Evolutionary conservation across 139 green algal species (phyloP).

Genomic region (Pseudopediastrum boryanum): DNA sequence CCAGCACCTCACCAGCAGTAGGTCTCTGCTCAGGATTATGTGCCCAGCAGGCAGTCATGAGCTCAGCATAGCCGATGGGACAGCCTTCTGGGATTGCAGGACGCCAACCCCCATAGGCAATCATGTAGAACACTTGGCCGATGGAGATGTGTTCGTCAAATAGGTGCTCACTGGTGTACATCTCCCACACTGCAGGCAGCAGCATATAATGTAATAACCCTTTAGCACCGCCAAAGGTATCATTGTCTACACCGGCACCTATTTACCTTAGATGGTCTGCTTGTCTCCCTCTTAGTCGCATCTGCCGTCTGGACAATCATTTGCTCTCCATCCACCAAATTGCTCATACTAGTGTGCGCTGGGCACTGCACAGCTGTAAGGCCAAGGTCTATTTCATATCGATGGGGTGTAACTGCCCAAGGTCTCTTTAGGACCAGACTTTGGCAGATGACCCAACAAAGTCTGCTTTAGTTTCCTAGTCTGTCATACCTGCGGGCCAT

Average conservation of each 20-base stretch:
- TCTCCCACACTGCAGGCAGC: slow-evolving; percentile 46
- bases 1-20: slow-evolving; percentile 19
- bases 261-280: not conserved
- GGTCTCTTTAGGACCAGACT: not conserved
- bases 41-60: slow-evolving; percentile 52
- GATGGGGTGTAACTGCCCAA: not conserved
- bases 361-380: not conserved
- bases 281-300: too few species aligned
- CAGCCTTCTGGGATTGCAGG: slow-evolving; percentile 29
- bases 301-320: not conserved
- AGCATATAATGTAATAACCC: not conserved
- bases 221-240: not conserved
- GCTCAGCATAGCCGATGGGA: slow-evolving; percentile 31
- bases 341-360: not conserved
- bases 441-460: not conserved
- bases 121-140: slow-evolving; percentile 52
- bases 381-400: too few species aligned
- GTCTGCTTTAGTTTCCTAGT: not conserved
- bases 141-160: slow-evolving; percentile 40
- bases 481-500: not conserved
- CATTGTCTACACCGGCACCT: not conserved
- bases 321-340: not conserved
- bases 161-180: slow-evolving; percentile 38
- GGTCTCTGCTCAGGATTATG: slow-evolving; percentile 29
- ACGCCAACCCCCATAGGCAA: slow-evolving; percentile 28